Base-by-base conservation (phyloP, 371 early-diverging fungal species). In the Mortierella sp. region DNA sequence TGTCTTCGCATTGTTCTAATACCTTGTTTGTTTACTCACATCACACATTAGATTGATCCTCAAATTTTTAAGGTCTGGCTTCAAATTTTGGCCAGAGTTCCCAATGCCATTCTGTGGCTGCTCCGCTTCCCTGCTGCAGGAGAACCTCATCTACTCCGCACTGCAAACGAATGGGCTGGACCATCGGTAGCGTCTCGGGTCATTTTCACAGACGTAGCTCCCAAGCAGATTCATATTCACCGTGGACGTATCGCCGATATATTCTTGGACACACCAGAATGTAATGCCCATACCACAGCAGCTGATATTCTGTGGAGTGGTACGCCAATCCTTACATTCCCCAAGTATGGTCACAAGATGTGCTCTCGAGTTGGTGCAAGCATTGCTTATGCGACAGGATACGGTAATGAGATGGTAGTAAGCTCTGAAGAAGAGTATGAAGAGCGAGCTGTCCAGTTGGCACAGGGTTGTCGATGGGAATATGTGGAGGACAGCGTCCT, bases 281-380 rank as follows among this genome's bases (percentile, higher is more conserved):
- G 97, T 77, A 97, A 97, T 73, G 97, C 96, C 0, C 97, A 97
- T 70, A 97, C 97, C 3, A 97, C 97, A 1, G 96, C 97, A 0
- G 94, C 94, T 2, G 97, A 97, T 84, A 96, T 96, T 54, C 82
- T 97, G 47, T 97, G 96, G 96, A 93, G 93, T 40, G 97, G 97
- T 13, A 96, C 97, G 8, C 97, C 97, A 7, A 91, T 97, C 42
- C 84, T 97, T 13, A 96, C 97, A 0, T 96, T 86, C 84, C 95
- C 96, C n/a, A 91, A 95, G 51, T 93, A 96, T 75, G 84, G 87
- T 61, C 96, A 96, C 84, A 96, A 96, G 84, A 93, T 96, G 93
- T 96, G 96, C 70, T 93, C 93, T 31, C 86, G 97, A 12, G 97
- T 97, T 1, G 96, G 95, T 0, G 95, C 96, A 2, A 93, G 93